phyloP scores from a whole-genome alignment of 768 basidiomycete species.

The Pleurotus giganteus region DNA sequence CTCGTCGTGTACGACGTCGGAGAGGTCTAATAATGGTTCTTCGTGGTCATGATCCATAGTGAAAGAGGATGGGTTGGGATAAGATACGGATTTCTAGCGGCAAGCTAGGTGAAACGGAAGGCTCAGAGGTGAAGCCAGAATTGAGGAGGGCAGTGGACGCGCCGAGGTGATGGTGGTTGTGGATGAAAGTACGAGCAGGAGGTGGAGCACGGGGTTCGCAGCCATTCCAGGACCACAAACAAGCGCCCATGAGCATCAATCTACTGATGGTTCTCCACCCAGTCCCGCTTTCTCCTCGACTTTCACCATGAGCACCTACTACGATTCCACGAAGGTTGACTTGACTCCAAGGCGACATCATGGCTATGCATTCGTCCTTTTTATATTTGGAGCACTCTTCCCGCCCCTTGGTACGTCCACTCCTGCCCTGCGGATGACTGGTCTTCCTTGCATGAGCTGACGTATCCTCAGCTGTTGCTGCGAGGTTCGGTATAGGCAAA shows the following conservation, averaged over 20 bases:
- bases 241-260: neutral
- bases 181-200: neutral
- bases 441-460: slow-evolving; percentile 3
- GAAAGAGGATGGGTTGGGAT: slow-evolving; percentile 8
- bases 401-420: slow-evolving; percentile 77
- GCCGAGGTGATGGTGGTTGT: slow-evolving; percentile 2
- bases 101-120: neutral
- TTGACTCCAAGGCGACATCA: slow-evolving; percentile 73
- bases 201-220: neutral
- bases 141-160: neutral
- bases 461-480: slow-evolving; percentile 71
- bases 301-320: slow-evolving; percentile 20
- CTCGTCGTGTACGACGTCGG: slow-evolving; percentile 84
- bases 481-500: slow-evolving; percentile 85
- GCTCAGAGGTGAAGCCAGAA: too few species aligned
- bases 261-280: neutral
- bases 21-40: slow-evolving; percentile 69
- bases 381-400: slow-evolving; percentile 86
- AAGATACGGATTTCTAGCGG: neutral
- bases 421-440: slow-evolving; percentile 3
- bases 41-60: slow-evolving; percentile 45
- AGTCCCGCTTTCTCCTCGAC: neutral
- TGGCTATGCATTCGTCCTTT: slow-evolving; percentile 78
- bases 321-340: slow-evolving; percentile 51
- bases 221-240: neutral